Base-by-base conservation (phyloP, 2,329 filamentous ascomycete species). In the Neopestalotiopsis sp. region DNA sequence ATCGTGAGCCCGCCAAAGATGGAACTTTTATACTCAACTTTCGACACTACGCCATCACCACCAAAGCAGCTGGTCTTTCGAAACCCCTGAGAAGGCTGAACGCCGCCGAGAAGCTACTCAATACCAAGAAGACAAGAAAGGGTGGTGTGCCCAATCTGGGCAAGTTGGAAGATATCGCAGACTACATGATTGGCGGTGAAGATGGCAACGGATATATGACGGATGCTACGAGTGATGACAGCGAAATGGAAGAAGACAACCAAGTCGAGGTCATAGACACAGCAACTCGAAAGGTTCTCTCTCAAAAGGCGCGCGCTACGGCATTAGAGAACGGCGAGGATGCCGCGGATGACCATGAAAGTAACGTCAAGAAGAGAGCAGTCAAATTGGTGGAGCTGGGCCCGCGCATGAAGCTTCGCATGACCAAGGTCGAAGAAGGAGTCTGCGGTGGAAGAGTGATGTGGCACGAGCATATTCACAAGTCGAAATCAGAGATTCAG, bases 401-500 rank as follows among this genome's bases (percentile, higher is more conserved):
- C 0, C 96, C 96, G 1, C 90, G 96, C 67, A 91, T 99, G 92
- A 92, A 89, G 70, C 83, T 99, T 56, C 90, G 95, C 40, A 85
- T 99, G 81, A 95, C 94, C 67, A 99, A 99, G 83, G 95, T 99
- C 4, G 96, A 99, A 78, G 96, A 99, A 75, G 96, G 95, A 1
- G 82, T 98, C 6, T 98, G 94, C 75, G 88, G 89, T 32, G 96
- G 96, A 64, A 96, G 94, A 79, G 88, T 97, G 68, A 93, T 99
- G 92, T 99, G 96, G 96, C 96, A 99, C 80, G 94, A 98, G 78
- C 97, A 94, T 78, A 90, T 98, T 66, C 89, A 91, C 78, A 99
- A 99, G 86, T 90, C 89, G 6, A 90, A 90, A 74, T 87, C 89
- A 20, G 95, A 99, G 79, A 83, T 94, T 68, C 88, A 91, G 77